Base-by-base conservation (phyloP, 257 asterid species). In the Leptodermis oblonga region DNA sequence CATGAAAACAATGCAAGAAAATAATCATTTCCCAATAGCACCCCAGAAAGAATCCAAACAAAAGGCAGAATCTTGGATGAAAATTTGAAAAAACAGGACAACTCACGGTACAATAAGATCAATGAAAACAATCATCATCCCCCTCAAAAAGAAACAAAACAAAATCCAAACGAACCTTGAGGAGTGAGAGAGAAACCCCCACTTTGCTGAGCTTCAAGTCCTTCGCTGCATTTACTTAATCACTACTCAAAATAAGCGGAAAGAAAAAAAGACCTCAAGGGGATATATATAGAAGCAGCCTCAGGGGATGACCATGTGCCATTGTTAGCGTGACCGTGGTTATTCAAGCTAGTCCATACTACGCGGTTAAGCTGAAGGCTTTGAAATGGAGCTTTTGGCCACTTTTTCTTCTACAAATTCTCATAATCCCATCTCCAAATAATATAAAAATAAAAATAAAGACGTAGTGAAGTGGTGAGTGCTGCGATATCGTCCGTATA, bases 311-410 rank as follows among this genome's bases (percentile, higher is more conserved):
- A 8, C 22, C 36, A 70, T 72, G n/a, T 11, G 49, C 74, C 12
- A 73, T 48, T 70, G 80, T 58, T 82, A 75, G 55, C 54, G 66
- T 69, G 34, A 86, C 84, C 73, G 53, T 56, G 82, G 73, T 82
- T 78, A 31, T 34, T 23, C 20, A 54, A 53, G 7, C 31, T 34
- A 3, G n/a, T 13, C 43, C 39, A 3, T 22, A 42, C 17, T 30
- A n/a, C 77, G 65, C 69, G 64, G 76, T 56, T 14, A 62, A 11
- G 0, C 3, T 7, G 22, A n/a, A 52, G 37, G 11, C 34, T 7
- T 23, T 55, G 62, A 55, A 26, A 55, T 14, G 22, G 54, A 48
- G 15, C 0, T 2, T 48, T 55, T 4, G 12, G 2, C 7, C 17
- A 12, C 13, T 13, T 28, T 26, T 8, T 58, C 4, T 56, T 28